A percentile compares a stretch with the other conserved stretches of the same genome.
phyloP scores from a whole-genome alignment of 176 grass and related monocot genomes.

The Otatea glauca region DNA sequence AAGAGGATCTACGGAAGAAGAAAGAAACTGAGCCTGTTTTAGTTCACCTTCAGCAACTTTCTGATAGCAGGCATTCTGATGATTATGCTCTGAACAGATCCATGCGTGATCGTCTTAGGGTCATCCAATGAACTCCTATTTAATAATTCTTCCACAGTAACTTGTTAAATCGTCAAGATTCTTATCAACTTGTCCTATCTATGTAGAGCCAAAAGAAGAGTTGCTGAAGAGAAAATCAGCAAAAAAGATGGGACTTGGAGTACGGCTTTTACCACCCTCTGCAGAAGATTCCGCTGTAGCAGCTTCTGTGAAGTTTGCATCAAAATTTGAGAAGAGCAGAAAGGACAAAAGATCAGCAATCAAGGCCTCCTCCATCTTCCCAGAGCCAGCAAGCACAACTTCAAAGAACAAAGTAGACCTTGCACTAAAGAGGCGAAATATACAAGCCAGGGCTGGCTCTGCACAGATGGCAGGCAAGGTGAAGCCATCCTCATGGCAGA shows the following conservation, averaged over 20 bases:
- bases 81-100: constrained; percentile 87
- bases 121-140: constrained; percentile 46
- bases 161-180: constrained; percentile 32
- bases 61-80: constrained; percentile 71
- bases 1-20: constrained; percentile 91
- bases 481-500: constrained; percentile 69
- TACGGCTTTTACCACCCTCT: constrained; percentile 78
- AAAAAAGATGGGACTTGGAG: constrained; percentile 77
- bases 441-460: constrained; percentile 57
- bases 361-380: constrained; percentile 82
- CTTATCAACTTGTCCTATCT: constrained; percentile 56
- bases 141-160: constrained; percentile 7
- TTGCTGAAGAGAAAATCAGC: constrained; percentile 71
- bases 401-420: constrained; percentile 60
- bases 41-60: constrained; percentile 81
- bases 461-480: constrained; percentile 64
- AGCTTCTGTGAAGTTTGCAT: constrained; percentile 71
- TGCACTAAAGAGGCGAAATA: constrained; percentile 69
- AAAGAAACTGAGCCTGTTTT: constrained; percentile 91
- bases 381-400: constrained; percentile 48
- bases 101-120: constrained; percentile 78
- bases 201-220: constrained; percentile 89
- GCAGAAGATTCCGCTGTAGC: constrained; percentile 65
- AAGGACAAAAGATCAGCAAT: constrained; percentile 86
- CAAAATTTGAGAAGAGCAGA: constrained; percentile 75